Conservation (phyloP, 2,329 filamentous ascomycete species). For the Colletotrichum sp. region DNA sequence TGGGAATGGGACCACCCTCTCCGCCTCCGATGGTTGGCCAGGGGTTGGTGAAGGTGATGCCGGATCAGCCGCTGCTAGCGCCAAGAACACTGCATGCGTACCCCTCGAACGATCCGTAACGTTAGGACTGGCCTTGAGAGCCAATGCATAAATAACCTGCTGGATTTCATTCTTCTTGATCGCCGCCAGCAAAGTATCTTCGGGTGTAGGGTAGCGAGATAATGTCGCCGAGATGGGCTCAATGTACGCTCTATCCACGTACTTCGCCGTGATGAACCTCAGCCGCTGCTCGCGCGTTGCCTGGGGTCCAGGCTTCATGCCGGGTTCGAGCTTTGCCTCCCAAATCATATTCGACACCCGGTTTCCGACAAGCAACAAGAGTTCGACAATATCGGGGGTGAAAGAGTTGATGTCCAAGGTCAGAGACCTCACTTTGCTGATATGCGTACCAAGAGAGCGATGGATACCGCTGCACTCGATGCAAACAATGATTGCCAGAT, state of each 20-base stretch:
- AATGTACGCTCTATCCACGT: conserved; percentile 83
- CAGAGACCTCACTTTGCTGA: conserved; percentile 94
- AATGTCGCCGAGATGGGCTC: conserved; percentile 77
- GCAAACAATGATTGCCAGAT: conserved; percentile 93
- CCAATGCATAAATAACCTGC: conserved; percentile 88
- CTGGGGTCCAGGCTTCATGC: conserved; percentile 74
- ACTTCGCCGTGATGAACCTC: conserved; percentile 95
- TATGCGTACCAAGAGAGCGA: conserved; percentile 93
- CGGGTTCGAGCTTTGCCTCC: conserved; percentile 82
- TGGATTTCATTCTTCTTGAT: conserved; percentile 98
- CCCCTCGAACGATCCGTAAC: conserved; percentile 82
- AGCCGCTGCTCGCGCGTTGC: conserved; percentile 89
- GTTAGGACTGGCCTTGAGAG: conserved; percentile 87
- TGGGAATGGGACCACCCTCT: conserved; percentile 75
- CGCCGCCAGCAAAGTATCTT: conserved; percentile 88
- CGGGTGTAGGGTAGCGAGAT: conserved; percentile 77
- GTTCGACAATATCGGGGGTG: conserved; percentile 94
- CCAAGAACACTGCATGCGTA: conserved; percentile 89
- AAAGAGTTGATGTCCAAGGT: conserved; percentile 97
- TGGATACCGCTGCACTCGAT: conserved; percentile 99
- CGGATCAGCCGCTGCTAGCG: conserved; percentile 90
- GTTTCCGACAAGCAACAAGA: conserved; percentile 90
- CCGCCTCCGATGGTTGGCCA: conserved; percentile 40
- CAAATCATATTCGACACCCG: conserved; percentile 95
- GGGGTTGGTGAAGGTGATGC: conserved; percentile 69